These are phyloP conservation scores for Rhizophora mangle DNA, from an alignment of 345 rosid species.

Conservation along the genomic window DNA sequence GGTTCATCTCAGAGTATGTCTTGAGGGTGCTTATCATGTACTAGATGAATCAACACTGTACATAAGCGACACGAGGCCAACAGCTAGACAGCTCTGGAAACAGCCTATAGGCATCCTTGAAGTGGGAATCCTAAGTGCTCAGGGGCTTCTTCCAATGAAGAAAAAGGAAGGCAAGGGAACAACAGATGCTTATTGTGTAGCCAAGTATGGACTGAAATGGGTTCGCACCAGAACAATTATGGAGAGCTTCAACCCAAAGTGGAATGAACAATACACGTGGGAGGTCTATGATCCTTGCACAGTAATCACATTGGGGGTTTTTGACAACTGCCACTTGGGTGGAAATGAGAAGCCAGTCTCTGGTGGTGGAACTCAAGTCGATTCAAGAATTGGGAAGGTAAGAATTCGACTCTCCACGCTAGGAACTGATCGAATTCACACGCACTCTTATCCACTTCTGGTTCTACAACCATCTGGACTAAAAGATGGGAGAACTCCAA, in stretches of 20 bases:
- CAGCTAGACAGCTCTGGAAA: conserved; percentile 34
- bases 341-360: conserved; percentile 10
- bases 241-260: conserved; percentile 31
- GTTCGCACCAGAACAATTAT: conserved; percentile 32
- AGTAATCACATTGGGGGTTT: conserved; percentile 33
- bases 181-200: conserved; percentile 33
- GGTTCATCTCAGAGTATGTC: conserved; percentile 30
- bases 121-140: conserved; percentile 33
- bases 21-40: conserved; percentile 37
- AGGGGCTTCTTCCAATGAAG: conserved; percentile 32
- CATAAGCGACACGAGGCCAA: conserved; percentile 29
- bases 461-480: conserved; percentile 32
- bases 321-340: conserved; percentile 31
- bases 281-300: conserved; percentile 39
- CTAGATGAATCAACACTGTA: conserved; percentile 33
- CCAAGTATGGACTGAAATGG: conserved; percentile 35
- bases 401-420: conserved; percentile 29
- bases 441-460: conserved; percentile 32
- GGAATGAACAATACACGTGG: conserved; percentile 40
- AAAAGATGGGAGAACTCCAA: conserved; percentile 36
- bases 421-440: conserved; percentile 32
- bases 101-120: conserved; percentile 30
- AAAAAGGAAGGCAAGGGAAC: conserved; percentile 20
- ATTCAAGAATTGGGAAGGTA: conserved; percentile 32
- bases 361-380: conserved; percentile 18